phyloP scores from a whole-genome alignment of 768 basidiomycete species.

The Serendipita indica region DNA sequence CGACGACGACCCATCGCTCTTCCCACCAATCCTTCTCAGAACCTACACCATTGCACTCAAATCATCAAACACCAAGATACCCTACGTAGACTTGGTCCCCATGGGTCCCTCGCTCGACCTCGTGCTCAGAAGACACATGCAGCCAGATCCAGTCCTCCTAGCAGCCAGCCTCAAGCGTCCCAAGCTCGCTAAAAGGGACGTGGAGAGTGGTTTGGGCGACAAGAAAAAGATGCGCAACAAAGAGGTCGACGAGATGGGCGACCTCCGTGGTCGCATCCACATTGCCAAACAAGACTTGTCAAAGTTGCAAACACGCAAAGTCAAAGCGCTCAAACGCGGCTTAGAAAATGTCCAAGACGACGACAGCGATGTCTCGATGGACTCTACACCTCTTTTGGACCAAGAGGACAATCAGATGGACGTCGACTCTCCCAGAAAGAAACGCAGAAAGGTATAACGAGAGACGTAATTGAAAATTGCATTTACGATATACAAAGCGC shows the following conservation, averaged over 20 bases:
- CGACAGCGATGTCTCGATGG: constrained; percentile 17
- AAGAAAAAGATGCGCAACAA: constrained; percentile 79
- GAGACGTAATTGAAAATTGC: too few relatives aligned
- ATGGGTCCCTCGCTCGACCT: constrained; percentile 92
- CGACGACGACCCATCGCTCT: constrained; percentile 28
- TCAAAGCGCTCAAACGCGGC: constrained; percentile 72
- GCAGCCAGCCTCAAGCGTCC: constrained; percentile 70
- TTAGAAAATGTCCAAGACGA: constrained; percentile 16
- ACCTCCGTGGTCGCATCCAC: constrained; percentile 81
- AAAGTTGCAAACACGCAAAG: constrained; percentile 82
- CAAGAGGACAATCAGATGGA: constrained; percentile 3
- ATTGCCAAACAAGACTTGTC: constrained; percentile 76
- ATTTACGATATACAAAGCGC: too few relatives aligned
- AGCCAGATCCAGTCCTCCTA: constrained; percentile 62
- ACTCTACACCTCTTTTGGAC: too few relatives aligned
- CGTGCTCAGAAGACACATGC: constrained; percentile 53
- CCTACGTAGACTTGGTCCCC: constrained; percentile 64
- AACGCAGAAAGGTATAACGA: background rate
- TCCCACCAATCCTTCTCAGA: constrained; percentile 81
- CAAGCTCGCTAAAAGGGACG: constrained; percentile 76
- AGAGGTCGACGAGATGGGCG: constrained; percentile 97
- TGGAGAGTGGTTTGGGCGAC: constrained; percentile 66
- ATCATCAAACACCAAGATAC: constrained; percentile 62
- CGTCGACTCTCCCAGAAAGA: background rate
- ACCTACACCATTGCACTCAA: constrained; percentile 65